Evolutionary conservation across 2,329 filamentous ascomycete species (phyloP).

Genomic region (Microsporum canis): DNA sequence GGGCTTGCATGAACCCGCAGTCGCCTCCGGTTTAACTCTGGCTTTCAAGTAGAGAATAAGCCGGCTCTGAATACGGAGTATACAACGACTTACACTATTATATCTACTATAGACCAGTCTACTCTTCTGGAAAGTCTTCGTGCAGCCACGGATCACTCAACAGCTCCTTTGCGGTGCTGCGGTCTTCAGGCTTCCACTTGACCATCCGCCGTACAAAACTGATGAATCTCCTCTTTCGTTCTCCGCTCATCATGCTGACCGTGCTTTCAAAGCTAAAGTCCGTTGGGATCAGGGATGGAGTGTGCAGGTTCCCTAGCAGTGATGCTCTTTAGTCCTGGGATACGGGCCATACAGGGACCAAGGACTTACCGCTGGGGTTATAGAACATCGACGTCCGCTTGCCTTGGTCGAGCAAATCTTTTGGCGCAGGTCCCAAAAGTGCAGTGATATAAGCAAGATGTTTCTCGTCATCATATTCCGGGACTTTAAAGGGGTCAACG

Average conservation of each 20-base stretch:
- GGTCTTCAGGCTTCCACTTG: constrained; percentile 24
- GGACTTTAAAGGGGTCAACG: constrained; percentile 14
- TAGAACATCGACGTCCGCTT: constrained; percentile 14
- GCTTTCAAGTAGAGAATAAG: no score
- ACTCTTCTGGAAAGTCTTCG: constrained; percentile 1
- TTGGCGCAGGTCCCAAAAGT: constrained; percentile 12
- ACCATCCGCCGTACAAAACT: constrained; percentile 24
- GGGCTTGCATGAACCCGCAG: no score
- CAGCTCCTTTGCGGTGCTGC: constrained; percentile 25
- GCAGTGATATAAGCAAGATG: constrained; percentile 15
- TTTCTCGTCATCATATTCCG: constrained; percentile 16
- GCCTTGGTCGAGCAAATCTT: constrained; percentile 8
- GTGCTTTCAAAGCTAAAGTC: constrained; percentile 8
- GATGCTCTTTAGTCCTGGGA: constrained; percentile 14
- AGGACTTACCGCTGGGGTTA: constrained; percentile 19
- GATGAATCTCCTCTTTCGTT: constrained; percentile 25
- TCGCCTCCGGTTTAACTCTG: no score
- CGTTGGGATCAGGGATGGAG: constrained; percentile 9
- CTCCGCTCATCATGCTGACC: constrained; percentile 15
- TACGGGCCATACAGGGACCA: constrained; percentile 10
- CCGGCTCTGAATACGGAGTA: no score
- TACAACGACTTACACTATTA: no score
- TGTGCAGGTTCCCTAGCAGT: constrained; percentile 17
- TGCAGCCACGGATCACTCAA: constrained; percentile 20
- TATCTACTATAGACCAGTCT: not conserved